phyloP scores from a whole-genome alignment of 176 grass and related monocot species.

The Paspalum vaginatum region DNA sequence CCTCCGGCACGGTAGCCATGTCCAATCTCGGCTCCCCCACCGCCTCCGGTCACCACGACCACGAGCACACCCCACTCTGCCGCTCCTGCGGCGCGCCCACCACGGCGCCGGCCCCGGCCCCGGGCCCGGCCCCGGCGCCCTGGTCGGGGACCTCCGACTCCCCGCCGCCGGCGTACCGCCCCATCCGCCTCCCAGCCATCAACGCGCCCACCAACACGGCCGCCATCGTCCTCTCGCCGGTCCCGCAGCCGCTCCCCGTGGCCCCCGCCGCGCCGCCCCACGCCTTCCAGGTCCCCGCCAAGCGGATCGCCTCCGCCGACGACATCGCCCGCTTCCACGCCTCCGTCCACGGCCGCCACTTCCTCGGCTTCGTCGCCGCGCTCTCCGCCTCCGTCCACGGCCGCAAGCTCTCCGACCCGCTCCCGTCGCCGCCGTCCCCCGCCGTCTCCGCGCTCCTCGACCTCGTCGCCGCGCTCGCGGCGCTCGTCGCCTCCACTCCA shows the following conservation, averaged over 20 bases:
- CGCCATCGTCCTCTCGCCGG: conserved; percentile 74
- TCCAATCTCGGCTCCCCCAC: conserved; percentile 49
- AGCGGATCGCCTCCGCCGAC: conserved; percentile 65
- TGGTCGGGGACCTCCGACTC: conserved; percentile 64
- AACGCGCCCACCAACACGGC: conserved; percentile 82
- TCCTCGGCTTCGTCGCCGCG: conserved; percentile 75
- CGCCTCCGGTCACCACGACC: conserved; percentile 23
- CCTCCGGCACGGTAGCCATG: conserved; percentile 42
- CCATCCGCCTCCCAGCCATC: conserved; percentile 80
- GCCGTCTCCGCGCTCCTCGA: conserved; percentile 59
- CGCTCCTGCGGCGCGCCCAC: conserved; percentile 54
- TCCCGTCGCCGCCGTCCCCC: conserved; percentile 50
- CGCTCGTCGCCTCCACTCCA: conserved; percentile 62
- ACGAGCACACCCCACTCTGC: conserved; percentile 42
- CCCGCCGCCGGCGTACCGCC: conserved; percentile 93
- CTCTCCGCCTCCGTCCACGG: conserved; percentile 75
- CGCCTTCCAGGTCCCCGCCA: conserved; percentile 56
- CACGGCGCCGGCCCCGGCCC: conserved; percentile 42
- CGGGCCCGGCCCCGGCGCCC: conserved; percentile 42
- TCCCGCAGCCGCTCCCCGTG: conserved; percentile 69
- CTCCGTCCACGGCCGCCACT: conserved; percentile 72
- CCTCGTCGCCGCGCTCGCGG: conserved; percentile 57
- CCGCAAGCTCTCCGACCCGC: conserved; percentile 78
- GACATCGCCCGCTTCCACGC: conserved; percentile 70
- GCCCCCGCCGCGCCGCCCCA: conserved; percentile 51